A percentile compares a stretch with the other conserved stretches of the same genome.
Evolutionary conservation across 2,329 filamentous ascomycete species (phyloP).

Genomic region (Rosellinia necatrix): DNA sequence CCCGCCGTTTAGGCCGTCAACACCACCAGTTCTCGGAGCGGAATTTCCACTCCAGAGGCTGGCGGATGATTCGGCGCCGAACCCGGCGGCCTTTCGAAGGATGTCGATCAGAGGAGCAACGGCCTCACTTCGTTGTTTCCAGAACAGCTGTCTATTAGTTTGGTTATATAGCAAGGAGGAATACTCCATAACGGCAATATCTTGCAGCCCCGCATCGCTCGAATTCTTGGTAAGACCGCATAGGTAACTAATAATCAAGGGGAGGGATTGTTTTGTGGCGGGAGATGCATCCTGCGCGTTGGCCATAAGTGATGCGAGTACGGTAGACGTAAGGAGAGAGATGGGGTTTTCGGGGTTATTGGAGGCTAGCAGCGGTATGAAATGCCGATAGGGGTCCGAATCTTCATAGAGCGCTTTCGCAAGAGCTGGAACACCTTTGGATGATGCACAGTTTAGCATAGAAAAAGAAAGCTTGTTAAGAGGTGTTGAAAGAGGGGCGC

Average conservation of each 20-base stretch:
- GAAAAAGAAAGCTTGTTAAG: neutral
- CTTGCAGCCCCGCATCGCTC: constrained; percentile 82
- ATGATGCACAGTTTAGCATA: constrained; percentile 8
- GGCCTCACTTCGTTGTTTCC: constrained; percentile 87
- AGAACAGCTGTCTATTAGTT: constrained; percentile 80
- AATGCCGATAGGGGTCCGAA: constrained; percentile 77
- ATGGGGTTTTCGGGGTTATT: constrained; percentile 78
- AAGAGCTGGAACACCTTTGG: constrained; percentile 72
- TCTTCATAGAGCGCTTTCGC: constrained; percentile 74
- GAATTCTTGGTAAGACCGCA: constrained; percentile 81
- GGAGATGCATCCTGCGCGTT: constrained; percentile 64
- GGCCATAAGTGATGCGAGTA: constrained; percentile 79
- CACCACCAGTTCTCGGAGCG: constrained; percentile 61
- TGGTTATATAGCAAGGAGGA: constrained; percentile 80
- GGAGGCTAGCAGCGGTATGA: constrained; percentile 80
- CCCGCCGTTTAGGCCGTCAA: constrained; percentile 73
- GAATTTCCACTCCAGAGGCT: constrained; percentile 64
- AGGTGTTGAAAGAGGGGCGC: neutral
- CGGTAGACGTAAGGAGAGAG: constrained; percentile 85
- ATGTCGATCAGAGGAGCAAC: constrained; percentile 82
- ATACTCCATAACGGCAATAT: constrained; percentile 92
- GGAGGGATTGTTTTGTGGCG: constrained; percentile 74
- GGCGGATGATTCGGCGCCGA: constrained; percentile 64
- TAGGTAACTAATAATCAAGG: constrained; percentile 83
- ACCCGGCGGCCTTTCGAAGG: constrained; percentile 76